Evolutionary conservation across 345 rosid genomes (phyloP).

Genomic region (Populus ilicifolia): DNA sequence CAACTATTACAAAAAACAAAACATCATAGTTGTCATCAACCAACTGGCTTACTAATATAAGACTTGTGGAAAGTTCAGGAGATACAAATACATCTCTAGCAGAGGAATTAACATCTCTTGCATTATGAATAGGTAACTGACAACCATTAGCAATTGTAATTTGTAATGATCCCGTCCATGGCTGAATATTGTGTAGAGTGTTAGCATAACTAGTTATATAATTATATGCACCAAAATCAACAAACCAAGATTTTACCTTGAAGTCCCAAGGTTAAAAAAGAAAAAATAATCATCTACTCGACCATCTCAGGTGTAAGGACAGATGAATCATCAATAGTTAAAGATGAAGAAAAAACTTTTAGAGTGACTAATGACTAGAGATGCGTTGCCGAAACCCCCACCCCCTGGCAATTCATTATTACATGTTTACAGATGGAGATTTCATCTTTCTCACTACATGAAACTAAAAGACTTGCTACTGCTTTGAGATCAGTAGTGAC

Average conservation of each 20-base stretch:
- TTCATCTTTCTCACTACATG: no score
- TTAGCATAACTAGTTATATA: constrained; percentile 1
- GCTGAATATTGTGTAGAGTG: neutral
- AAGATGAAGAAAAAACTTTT: neutral
- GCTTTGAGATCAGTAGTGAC: no score
- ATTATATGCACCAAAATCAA: neutral
- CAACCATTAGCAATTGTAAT: neutral
- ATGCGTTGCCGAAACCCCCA: no score
- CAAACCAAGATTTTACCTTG: constrained; percentile 5
- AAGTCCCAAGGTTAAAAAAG: neutral
- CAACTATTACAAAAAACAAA: neutral
- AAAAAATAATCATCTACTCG: constrained; percentile 2
- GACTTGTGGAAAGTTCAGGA: neutral
- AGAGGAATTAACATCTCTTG: neutral
- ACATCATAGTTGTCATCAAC: neutral
- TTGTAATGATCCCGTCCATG: neutral
- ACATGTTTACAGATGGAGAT: no score
- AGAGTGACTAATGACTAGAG: no score
- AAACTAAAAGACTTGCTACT: no score
- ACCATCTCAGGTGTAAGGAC: neutral
- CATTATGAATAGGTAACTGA: neutral
- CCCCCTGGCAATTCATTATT: no score
- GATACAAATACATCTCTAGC: neutral
- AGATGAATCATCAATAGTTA: neutral
- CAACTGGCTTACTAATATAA: neutral